Evolutionary conservation across 257 asterid genomes (phyloP), one percentile per base, ranked within the genome.

Genomic region (Gentiana macrophylla): DNA sequence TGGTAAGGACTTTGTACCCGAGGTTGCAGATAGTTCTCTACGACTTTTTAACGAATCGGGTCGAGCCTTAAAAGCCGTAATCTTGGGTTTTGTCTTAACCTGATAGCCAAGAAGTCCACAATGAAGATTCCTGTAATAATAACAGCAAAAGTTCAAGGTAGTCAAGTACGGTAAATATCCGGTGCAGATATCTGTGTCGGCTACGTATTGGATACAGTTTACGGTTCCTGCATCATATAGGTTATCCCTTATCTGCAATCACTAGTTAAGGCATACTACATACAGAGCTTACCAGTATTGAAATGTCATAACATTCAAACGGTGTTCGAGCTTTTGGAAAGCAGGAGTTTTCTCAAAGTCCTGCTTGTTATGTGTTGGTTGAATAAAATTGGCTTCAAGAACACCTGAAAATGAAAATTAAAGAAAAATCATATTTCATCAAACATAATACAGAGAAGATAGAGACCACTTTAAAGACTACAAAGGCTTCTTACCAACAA

Each of bases 321-420:
- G 95, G 60, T 68, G 8, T 77, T 86, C 95, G 62, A 90, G 98
- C 84, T 82, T 90, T 62, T 86, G 96, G 74, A 90, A 86, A 60
- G 84, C 74, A 11, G 94, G 80, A 59, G 96, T 86, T 75, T 76
- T 86, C 83, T 90, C 98, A 37, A 90, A 90, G 67, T 86, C 98
- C 65, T 90, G 98, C 73, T 90, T 90, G 74, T 81, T 84, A 82
- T 90, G 98, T 13, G 81, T 82, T 44, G 96, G 96, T 67, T 82
- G 73, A 11, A 90, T 77, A 64, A 90, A 86, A 71, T 90, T 78
- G 57, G 98, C 98, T 75, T 90, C 98, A 59, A 90, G 73, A 71
- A 90, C 79, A 58, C 98, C 98, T 90, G 75, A 32, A 50, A 61
- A 54, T 37, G 52, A 44, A 24, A 24, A 24, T 24, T 24, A 24